These are phyloP conservation scores for Corrigiola litoralis DNA, from an alignment of 179 eudicot genomes.

Conservation along the genomic window DNA sequence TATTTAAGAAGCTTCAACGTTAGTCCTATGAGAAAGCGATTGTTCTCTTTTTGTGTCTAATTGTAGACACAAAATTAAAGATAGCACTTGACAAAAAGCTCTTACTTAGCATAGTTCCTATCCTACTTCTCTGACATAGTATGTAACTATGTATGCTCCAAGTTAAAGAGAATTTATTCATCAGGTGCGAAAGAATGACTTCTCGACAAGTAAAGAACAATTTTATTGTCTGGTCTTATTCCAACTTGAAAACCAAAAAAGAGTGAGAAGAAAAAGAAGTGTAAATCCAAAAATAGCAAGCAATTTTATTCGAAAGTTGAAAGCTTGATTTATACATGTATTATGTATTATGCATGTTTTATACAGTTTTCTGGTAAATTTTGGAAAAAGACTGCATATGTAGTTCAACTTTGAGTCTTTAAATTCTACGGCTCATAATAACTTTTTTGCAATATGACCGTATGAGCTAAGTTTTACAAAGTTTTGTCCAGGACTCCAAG, in stretches of 20 bases:
- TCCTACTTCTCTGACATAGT: slow-evolving; percentile 10
- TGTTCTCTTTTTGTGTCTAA: slow-evolving; percentile 10
- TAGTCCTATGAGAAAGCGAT: slow-evolving; percentile 22
- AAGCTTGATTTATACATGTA: neutral
- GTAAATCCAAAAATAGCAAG: neutral
- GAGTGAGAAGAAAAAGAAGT: neutral
- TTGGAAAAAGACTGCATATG: no score
- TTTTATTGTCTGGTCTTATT: neutral
- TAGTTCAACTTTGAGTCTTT: no score
- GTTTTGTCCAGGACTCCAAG: no score
- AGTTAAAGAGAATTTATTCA: neutral
- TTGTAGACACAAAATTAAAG: slow-evolving; percentile 13
- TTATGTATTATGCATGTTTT: neutral
- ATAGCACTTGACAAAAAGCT: slow-evolving; percentile 12
- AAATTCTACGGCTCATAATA: no score
- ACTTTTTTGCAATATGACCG: no score
- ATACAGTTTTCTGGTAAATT: no score
- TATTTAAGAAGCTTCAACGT: slow-evolving; percentile 12
- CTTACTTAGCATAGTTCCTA: slow-evolving; percentile 16
- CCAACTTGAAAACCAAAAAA: neutral
- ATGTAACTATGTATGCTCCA: neutral
- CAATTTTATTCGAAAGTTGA: neutral
- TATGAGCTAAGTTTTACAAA: no score
- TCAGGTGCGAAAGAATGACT: slow-evolving; percentile 19
- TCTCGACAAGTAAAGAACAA: slow-evolving; percentile 29